Base-by-base conservation (phyloP, 805 yeast genomes). In the Yarrowia sp. region DNA sequence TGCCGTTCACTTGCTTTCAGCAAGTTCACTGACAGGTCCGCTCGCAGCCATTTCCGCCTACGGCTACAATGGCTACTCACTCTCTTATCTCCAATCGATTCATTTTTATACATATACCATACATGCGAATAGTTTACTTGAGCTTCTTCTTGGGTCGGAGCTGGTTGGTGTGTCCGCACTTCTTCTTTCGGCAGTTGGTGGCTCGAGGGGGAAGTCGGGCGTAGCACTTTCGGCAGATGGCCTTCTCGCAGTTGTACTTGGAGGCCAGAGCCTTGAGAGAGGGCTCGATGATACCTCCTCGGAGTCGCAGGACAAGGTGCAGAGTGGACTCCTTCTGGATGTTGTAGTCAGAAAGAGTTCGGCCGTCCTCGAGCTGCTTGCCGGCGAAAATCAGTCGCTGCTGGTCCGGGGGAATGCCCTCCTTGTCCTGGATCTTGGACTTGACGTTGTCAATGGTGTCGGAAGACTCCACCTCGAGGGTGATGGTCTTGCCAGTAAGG, bases 141-240 rank as follows among this genome's bases (percentile, higher is more conserved):
- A 92, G 89, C 93, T 94, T 94, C 97, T 94, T 94, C 97, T 94
- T 95, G 86, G 98, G 98, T 89, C 99, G 92, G 85, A 95, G 91
- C 88, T 95, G 99, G 89, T 95, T 95, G 83, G 97, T 88, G 96
- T 95, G 99, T 82, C 99, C 99, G 87, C 99, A 95, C 90, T 95
- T 95, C 92, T 98, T 92, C 98, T 95, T 95, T 89, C 99, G 92
- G 90, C 99, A 95, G 97, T 95, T 95, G 85, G 98, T 95, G 79
- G 99, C 99, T 91, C 98, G 96, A 86, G 99, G 97, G 82, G 99
- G 99, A 82, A 95, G 93, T 89, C 99, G 95, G 80, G 99, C 98
- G 90, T 95, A 95, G 88, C 99, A 95, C 84, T 93, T 91, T 86
- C 99, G 96, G 89, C 99, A 95, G 83, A 95, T 94, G 76, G 97